Evolutionary conservation across 192 early-diverging fungal genomes (phyloP).

Genomic region (Backusella luteola): DNA sequence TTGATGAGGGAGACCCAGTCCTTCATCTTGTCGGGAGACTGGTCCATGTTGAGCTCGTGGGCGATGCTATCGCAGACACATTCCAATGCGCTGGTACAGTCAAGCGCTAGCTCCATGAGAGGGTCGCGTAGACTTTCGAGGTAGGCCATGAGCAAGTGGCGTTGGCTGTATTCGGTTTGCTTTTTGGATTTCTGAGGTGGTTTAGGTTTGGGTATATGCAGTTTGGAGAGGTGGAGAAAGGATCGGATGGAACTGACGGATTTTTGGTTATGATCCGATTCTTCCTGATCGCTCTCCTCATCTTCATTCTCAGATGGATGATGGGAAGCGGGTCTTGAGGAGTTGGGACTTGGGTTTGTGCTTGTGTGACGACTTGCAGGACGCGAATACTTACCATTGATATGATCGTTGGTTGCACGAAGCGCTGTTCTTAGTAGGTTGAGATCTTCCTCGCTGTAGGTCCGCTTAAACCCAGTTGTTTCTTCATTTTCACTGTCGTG

Average conservation of each 20-base stretch:
- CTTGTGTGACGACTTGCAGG: background rate
- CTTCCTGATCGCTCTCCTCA: background rate
- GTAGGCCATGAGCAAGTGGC: slow-evolving; percentile 49
- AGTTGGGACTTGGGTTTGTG: background rate
- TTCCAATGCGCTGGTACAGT: slow-evolving; percentile 31
- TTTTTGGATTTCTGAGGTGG: slow-evolving; percentile 38
- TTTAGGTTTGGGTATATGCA: slow-evolving; percentile 6
- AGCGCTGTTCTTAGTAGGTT: slow-evolving; percentile 18
- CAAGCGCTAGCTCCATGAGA: slow-evolving; percentile 39
- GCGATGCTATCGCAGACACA: slow-evolving; percentile 22
- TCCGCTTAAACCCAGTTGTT: background rate
- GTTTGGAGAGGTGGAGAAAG: slow-evolving; percentile 1
- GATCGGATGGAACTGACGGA: slow-evolving; percentile 26
- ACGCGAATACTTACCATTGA: background rate
- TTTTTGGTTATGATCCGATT: slow-evolving; percentile 27
- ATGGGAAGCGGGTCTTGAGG: background rate
- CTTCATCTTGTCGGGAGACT: slow-evolving; percentile 7
- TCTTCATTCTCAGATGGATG: background rate
- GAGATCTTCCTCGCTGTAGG: slow-evolving; percentile 7
- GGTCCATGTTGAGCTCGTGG: slow-evolving; percentile 25
- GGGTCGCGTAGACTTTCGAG: slow-evolving; percentile 49
- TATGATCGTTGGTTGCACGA: slow-evolving; percentile 21
- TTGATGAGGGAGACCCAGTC: slow-evolving; percentile 18
- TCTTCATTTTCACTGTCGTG: background rate
- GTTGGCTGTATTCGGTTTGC: slow-evolving; percentile 43